Percentiles rank a stretch among this genome's conserved stretches.
Conservation (phyloP, 495 filamentous ascomycete species). For the Sabuloglossum arenarium region DNA sequence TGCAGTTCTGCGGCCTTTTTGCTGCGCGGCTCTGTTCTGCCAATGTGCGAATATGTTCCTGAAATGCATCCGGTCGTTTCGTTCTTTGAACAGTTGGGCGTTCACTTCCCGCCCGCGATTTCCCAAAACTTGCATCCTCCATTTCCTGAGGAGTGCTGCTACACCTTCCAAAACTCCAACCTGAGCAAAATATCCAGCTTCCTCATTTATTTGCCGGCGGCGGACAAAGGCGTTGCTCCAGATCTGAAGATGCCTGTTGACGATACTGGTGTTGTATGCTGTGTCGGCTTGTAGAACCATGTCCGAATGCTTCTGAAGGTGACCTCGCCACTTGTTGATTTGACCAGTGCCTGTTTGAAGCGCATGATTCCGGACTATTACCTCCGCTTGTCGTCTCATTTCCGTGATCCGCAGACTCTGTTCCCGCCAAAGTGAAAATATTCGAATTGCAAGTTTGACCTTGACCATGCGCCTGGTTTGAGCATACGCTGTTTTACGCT, state of each 20-base stretch:
- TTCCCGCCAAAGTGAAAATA: slow-evolving; percentile 23
- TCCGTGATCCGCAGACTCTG: not conserved
- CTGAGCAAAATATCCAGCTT: slow-evolving; percentile 26
- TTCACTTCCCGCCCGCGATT: slow-evolving; percentile 24
- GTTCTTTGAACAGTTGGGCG: slow-evolving; percentile 31
- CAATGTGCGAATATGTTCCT: slow-evolving; percentile 37
- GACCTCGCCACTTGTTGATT: slow-evolving; percentile 1
- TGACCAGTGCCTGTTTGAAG: slow-evolving; percentile 23
- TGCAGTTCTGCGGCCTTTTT: slow-evolving; percentile 7
- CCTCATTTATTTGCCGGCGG: slow-evolving; percentile 24
- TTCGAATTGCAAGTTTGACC: slow-evolving; percentile 29
- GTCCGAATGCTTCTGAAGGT: not conserved
- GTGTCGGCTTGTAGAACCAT: not conserved
- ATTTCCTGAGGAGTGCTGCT: slow-evolving; percentile 24
- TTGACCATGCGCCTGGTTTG: slow-evolving; percentile 35
- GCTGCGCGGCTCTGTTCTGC: slow-evolving; percentile 27
- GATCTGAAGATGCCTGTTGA: slow-evolving; percentile 24
- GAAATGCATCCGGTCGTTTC: slow-evolving; percentile 32
- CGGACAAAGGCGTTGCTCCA: slow-evolving; percentile 24
- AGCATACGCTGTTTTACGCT: slow-evolving; percentile 37
- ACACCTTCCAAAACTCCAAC: slow-evolving; percentile 25
- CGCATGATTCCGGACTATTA: slow-evolving; percentile 20
- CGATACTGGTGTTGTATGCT: slow-evolving; percentile 8
- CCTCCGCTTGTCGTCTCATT: slow-evolving; percentile 23
- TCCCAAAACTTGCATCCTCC: slow-evolving; percentile 31